Base-by-base conservation (phyloP, 106 monocot species). In the Dioscorea dumetorum region DNA sequence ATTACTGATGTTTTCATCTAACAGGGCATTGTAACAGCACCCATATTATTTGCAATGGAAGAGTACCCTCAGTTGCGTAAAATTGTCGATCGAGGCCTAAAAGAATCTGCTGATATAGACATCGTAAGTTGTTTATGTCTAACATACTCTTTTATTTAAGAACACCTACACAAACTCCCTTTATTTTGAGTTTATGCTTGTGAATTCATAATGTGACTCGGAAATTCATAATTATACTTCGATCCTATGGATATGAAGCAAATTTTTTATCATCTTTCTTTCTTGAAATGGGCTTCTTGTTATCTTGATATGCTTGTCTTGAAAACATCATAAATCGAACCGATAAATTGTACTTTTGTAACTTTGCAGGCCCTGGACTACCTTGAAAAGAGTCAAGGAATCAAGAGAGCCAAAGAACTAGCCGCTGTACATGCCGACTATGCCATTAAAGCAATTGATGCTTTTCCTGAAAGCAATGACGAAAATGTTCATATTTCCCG, bases 311-410 rank as follows among this genome's bases (percentile, higher is more conserved):
- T 10, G 10, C 41, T 41, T 6, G 6, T 41, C 41, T 41, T 41
- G 41, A 41, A 41, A 41, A 41, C 41, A 8, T 8, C 41, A 41
- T 28, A 41, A 41, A 8, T 41, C 10, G 6, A 41, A 41, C 10
- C 41, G 41, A 41, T 41, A 3, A 3, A 41, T 41, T 5, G 6
- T 6, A 41, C 10, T 41, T 41, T 10, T 14, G 59, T 22, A 22
- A 64, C 50, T 22, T 22, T 59, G 17, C 57, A 94, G 94, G 94
- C 87, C 4, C 84, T 90, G 13, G 78, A 79, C 20, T 94, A 84
- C 71, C 83, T 94, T 18, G 74, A 72, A 50, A 86, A 67, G 69
- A 94, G 93, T 62, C 83, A 23, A 22, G 93, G 93, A 12, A 90
- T 94, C 48, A 76, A 84, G 73, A 79, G 72, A 61, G 73, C 90